These are phyloP conservation scores for Saccharomycopsis crataegensis DNA, from an alignment of 1,139 yeast species.

Conservation along the genomic window DNA sequence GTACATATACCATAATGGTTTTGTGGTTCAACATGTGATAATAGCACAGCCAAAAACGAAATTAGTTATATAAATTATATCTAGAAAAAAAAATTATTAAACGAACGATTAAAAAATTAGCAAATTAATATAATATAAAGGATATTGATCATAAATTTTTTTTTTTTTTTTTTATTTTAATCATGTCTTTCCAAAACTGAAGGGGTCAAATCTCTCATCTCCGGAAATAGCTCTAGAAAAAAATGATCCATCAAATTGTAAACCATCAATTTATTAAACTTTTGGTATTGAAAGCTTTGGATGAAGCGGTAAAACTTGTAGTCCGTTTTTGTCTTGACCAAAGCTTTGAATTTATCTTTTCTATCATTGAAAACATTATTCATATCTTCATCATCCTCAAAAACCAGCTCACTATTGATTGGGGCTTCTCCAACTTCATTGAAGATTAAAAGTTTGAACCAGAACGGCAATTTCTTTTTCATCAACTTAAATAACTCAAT, in stretches of 20 bases:
- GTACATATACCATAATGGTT: too few relatives aligned
- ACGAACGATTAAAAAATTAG: not conserved
- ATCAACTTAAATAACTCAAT: constrained; percentile 17
- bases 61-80: not conserved
- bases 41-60: too few relatives aligned
- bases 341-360: constrained; percentile 3
- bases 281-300: constrained; percentile 18
- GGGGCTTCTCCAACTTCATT: constrained; percentile 14
- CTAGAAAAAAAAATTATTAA: not conserved
- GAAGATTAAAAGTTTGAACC: constrained; percentile 18
- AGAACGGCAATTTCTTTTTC: constrained; percentile 18
- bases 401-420: not conserved
- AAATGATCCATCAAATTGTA: constrained; percentile 17
- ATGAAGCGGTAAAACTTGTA: constrained; percentile 18
- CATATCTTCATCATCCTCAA: constrained; percentile 5
- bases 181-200: constrained; percentile 17
- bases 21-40: too few relatives aligned
- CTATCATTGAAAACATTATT: not conserved
- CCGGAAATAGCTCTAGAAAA: constrained; percentile 18
- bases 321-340: constrained; percentile 18
- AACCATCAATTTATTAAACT: constrained; percentile 17
- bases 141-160: not conserved
- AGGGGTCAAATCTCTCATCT: constrained; percentile 18
- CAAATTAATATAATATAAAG: not conserved
- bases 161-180: not conserved